Base-by-base conservation (phyloP, 164 flowering plant genomes). In the Saururus chinensis region DNA sequence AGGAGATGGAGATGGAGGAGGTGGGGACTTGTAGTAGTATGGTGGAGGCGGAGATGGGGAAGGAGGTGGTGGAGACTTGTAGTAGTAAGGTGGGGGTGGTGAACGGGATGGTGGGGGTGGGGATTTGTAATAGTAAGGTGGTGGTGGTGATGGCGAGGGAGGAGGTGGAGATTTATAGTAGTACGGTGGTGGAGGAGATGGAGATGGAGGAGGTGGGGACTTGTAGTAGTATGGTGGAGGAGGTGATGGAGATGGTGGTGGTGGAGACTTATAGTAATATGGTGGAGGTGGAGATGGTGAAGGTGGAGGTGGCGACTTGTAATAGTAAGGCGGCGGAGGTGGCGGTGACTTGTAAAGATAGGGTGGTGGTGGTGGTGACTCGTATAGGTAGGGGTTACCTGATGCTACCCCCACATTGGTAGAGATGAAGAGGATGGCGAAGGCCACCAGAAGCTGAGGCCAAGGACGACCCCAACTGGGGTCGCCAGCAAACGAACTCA, bases 241-340 rank as follows among this genome's bases (percentile, higher is more conserved):
- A 9, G 80, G 77, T 21, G 77, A 77, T 0, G 26, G 57, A 0
- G 59, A 24, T 0, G 74, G 77, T 13, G 75, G 76, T 19, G 82
- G 82, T 4, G 81, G 82, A 0, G 75, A 68, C 40, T 68, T 64
- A 45, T 73, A 76, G 23, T 68, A 20, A 49, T 76, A 73, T 4
- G 76, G 76, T 16, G 74, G 73, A 17, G 71, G 76, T 0, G 75
- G 68, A 16, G 80, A 70, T 0, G 65, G 56, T 2, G 45, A 8
- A 3, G 75, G 77, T 22, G 81, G 78, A n/a, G 81, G 81, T 19
- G 81, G 81, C 4, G 77, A 70, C 12, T 69, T 68, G 51, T 78
- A 77, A 12, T 70, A 60, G 35, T 77, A 77, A 5, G 83, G 83
- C 51, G 80, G 75, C 26, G 82, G 84, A 3, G 81, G 82, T 20